Evolutionary conservation across 164 flowering plant genomes (phyloP), one percentile per base, ranked within the genome.

Genomic region (Nymphaea colorata): DNA sequence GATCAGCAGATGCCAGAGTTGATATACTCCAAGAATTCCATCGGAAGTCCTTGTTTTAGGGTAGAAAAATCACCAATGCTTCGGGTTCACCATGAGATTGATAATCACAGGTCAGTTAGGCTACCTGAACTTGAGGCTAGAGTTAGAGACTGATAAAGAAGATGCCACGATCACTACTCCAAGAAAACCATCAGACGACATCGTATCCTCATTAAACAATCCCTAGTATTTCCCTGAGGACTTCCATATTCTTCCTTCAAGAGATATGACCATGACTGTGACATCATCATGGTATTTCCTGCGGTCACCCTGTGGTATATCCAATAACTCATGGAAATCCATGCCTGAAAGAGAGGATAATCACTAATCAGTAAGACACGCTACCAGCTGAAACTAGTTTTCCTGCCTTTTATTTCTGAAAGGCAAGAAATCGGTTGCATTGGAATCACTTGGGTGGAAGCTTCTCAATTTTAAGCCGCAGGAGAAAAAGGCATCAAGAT

Each of bases 271-370:
- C 96, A 93, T 89, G 44, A 93, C 98, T 8, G 98, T 91, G 59
- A 91, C 96, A 82, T 93, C 98, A 59, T 93, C 98, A 79, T 93
- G 98, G 80, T 93, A 93, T 77, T 93, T 93, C 68, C 98, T 79
- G 11, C 98, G 89, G 66, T 93, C 98, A 64, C 98, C 98, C 79
- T 93, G 94, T n/a, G 98, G 98, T 47, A 93, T 89, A 76, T 91
- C 98, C 68, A 93, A 76, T 66, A 93, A 76, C 68, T 91, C 96
- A 77, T 93, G 94, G 66, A 93, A 82, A 75, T 86, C 94, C 97
- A 93, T 86, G 55, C 98, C 98, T 91, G 82, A 76, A 81, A 8
- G 62, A 4, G 43, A 76, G 45, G 67, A 36, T 42, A 14, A 61
- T 64, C 62, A 69, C 64, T 15, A 61, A n/a, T 64, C 62, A 69